Evolutionary conservation across 2,329 filamentous ascomycete species (phyloP).

Genomic region (Fusarium tjaetaba): DNA sequence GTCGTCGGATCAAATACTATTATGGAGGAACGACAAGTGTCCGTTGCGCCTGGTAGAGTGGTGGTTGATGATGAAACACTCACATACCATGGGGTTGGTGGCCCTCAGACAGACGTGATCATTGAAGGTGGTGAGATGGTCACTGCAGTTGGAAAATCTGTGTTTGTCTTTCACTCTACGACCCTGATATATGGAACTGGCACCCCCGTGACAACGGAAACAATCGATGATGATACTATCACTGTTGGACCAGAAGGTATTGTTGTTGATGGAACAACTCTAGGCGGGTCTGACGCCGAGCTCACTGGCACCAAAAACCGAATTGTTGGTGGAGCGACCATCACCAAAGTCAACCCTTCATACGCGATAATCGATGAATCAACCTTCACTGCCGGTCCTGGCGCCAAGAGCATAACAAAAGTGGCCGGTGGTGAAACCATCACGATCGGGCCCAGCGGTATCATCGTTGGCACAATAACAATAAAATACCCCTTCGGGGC

Average conservation of each 20-base stretch:
- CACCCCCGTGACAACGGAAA: constrained; percentile 47
- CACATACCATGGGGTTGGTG: constrained; percentile 45
- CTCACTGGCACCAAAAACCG: constrained; percentile 53
- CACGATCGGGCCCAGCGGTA: constrained; percentile 61
- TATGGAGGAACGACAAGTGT: constrained; percentile 48
- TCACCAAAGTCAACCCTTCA: constrained; percentile 60
- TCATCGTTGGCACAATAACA: constrained; percentile 59
- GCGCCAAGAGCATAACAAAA: constrained; percentile 54
- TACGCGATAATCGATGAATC: constrained; percentile 60
- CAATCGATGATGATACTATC: constrained; percentile 62
- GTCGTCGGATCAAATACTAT: constrained; percentile 48
- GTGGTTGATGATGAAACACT: constrained; percentile 52
- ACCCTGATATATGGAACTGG: constrained; percentile 58
- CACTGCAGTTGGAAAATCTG: constrained; percentile 54
- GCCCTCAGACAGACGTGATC: constrained; percentile 54
- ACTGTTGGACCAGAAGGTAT: constrained; percentile 60
- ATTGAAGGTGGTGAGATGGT: constrained; percentile 60
- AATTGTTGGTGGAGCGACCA: constrained; percentile 62
- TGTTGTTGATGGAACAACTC: constrained; percentile 51
- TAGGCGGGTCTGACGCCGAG: constrained; percentile 55
- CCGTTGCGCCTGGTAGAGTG: constrained; percentile 49
- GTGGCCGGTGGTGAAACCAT: constrained; percentile 61
- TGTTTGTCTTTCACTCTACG: constrained; percentile 54
- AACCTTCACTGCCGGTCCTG: constrained; percentile 63
- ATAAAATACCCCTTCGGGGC: constrained; percentile 58